Percentiles rank a stretch among this genome's conserved stretches.
Conservation (phyloP, 371 early-diverging fungal species). For the Mucor mucedo region DNA sequence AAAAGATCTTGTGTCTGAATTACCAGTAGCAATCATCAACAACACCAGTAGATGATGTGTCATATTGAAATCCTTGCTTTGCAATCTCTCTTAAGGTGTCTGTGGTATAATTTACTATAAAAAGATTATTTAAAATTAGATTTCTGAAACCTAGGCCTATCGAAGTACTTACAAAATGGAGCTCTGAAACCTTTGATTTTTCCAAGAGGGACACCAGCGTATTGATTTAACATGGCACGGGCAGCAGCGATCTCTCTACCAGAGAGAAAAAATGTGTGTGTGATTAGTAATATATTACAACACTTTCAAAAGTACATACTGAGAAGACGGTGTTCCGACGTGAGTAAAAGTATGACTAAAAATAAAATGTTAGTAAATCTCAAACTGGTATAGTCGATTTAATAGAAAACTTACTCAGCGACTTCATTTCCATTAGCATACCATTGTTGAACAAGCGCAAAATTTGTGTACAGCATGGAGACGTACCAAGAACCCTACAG, state of each 20-base stretch:
- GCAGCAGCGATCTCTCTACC: slow-evolving; percentile 64
- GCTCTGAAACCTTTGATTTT: slow-evolving; percentile 75
- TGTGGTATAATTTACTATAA: slow-evolving; percentile 63
- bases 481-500: slow-evolving; percentile 68
- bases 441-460: slow-evolving; percentile 70
- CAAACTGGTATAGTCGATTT: neutral
- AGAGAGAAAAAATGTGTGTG: neutral
- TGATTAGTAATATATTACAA: neutral
- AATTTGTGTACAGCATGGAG: slow-evolving; percentile 71
- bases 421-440: slow-evolving; percentile 77
- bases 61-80: slow-evolving; percentile 70
- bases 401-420: slow-evolving; percentile 53
- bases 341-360: slow-evolving; percentile 71
- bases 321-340: slow-evolving; percentile 53
- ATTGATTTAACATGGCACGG: slow-evolving; percentile 60
- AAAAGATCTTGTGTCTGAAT: too few relatives aligned
- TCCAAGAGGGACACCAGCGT: slow-evolving; percentile 68
- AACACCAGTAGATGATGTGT: slow-evolving; percentile 64
- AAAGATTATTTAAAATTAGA: neutral
- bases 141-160: neutral
- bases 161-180: slow-evolving; percentile 59
- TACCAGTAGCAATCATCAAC: slow-evolving; percentile 65
- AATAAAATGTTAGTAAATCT: slow-evolving; percentile 14
- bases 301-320: slow-evolving; percentile 29
- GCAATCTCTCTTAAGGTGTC: slow-evolving; percentile 57